Evolutionary conservation across 2,329 filamentous ascomycete genomes (phyloP).

Genomic region (Xylaria sp.): DNA sequence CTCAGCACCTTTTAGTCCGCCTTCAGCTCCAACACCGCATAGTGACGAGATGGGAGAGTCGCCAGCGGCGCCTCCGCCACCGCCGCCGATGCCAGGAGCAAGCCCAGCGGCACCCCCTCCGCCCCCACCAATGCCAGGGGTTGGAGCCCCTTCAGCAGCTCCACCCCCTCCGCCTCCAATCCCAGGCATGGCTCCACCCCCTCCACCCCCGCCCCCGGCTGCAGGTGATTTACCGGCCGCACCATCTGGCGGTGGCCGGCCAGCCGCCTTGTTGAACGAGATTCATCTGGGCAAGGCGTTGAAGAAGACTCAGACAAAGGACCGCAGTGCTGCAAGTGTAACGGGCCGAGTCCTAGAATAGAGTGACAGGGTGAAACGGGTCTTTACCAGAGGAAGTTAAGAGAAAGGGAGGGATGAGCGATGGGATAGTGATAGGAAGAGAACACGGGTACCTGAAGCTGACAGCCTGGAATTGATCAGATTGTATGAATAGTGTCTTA

Average conservation of each 20-base stretch:
- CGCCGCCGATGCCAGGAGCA: constrained; percentile 42
- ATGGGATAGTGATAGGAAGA: neutral
- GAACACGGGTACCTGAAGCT: neutral
- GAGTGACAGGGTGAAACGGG: constrained; percentile 1
- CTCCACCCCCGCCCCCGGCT: constrained; percentile 51
- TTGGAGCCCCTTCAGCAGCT: constrained; percentile 43
- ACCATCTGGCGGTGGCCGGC: constrained; percentile 50
- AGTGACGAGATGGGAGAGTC: constrained; percentile 38
- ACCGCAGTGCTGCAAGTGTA: constrained; percentile 72
- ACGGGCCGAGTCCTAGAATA: constrained; percentile 75
- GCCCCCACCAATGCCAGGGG: constrained; percentile 43
- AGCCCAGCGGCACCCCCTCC: constrained; percentile 40
- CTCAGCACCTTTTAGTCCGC: constrained; percentile 39
- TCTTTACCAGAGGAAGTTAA: neutral
- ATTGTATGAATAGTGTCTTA: constrained; percentile 26
- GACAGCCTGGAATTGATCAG: constrained; percentile 16
- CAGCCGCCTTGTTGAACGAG: constrained; percentile 72
- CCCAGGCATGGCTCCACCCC: constrained; percentile 44
- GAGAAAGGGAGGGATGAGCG: neutral
- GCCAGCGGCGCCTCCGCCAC: constrained; percentile 39
- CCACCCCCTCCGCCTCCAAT: constrained; percentile 51
- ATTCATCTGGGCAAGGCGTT: constrained; percentile 80
- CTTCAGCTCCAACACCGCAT: constrained; percentile 33
- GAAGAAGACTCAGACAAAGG: constrained; percentile 88
- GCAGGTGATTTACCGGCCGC: constrained; percentile 49